Evolutionary conservation across 2,329 filamentous ascomycete genomes (phyloP), one percentile per base, ranked within the genome.

Genomic region (Penicillium psychrosexuale): DNA sequence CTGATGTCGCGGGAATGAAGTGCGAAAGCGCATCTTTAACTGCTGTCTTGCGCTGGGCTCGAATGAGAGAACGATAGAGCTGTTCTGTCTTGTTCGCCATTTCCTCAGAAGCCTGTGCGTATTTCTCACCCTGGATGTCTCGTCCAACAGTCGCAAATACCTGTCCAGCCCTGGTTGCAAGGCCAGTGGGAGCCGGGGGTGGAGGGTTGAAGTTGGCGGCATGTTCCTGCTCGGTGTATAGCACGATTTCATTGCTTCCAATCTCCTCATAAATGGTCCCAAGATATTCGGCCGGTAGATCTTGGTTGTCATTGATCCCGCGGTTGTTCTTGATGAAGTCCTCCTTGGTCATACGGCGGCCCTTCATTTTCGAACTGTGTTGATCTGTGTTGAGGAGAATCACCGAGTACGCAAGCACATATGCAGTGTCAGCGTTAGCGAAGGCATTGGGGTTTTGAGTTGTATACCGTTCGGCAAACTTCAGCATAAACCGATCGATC

Each of bases 321-420:
- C 94, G 82, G 73, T 99, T 99, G 76, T 99, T 99, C 79, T 96
- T 97, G 78, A 99, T 96, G 69, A 99, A 99, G 63, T 99, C 95
- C 59, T 96, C 89, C 61, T 91, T 91, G 27, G 88, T 95, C 94
- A 99, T 99, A 50, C 91, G 86, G 63, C 84, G 85, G 1, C 80
- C 80, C 68, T 86, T 87, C 65, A 99, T 83, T 71, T 97, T 96
- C 61, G 79, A 82, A 72, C 93, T 97, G 76, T 99, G 94, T 64
- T 93, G 84, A 78, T 99, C 94, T 1, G 92, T 96, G 72, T 99
- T 99, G 48, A 99, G 78, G 83, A 99, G 80, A 65, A 99, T 97
- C 52, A 97, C 94, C 0, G 93, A 97, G 74, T 99, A 99, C 0
- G 91, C 88, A 36, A 99, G 80, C 8, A 99, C 91, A 64, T 99